Evolutionary conservation across 2,329 filamentous ascomycete genomes (phyloP).

Genomic region (Plenodomus tracheiphilus): DNA sequence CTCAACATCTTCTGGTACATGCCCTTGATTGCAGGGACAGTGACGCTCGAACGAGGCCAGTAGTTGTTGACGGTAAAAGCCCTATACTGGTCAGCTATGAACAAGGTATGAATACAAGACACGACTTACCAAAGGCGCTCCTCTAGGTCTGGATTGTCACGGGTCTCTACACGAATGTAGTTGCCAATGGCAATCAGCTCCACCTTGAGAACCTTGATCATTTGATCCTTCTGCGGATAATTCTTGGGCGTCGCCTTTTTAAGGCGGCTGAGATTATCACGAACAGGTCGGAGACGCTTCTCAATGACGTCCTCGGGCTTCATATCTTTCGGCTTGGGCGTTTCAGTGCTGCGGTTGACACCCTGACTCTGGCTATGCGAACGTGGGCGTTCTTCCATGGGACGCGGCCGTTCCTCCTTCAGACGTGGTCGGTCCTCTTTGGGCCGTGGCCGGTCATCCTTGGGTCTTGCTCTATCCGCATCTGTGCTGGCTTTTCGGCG

Average conservation of each 20-base stretch:
- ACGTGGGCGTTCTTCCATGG: constrained; percentile 40
- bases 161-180: constrained; percentile 58
- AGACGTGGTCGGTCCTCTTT: constrained; percentile 3
- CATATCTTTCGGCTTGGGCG: constrained; percentile 32
- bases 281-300: constrained; percentile 61
- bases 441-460: constrained; percentile 19
- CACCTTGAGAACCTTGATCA: constrained; percentile 63
- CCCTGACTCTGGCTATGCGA: constrained; percentile 52
- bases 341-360: constrained; percentile 40
- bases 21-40: constrained; percentile 37
- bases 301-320: constrained; percentile 54
- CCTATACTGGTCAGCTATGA: constrained; percentile 34
- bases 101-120: too few relatives aligned
- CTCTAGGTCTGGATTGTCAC: constrained; percentile 51
- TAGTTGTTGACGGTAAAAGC: constrained; percentile 42
- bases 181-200: constrained; percentile 66
- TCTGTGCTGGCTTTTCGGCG: constrained; percentile 52
- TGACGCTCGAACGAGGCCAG: constrained; percentile 41
- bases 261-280: constrained; percentile 62
- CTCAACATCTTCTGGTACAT: constrained; percentile 45
- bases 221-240: constrained; percentile 64
- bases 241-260: constrained; percentile 64
- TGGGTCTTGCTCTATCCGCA: constrained; percentile 23
- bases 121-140: constrained; percentile 56
- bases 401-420: background rate